Conservation (phyloP, 768 basidiomycete species). For the Strobilomyces confusus region DNA sequence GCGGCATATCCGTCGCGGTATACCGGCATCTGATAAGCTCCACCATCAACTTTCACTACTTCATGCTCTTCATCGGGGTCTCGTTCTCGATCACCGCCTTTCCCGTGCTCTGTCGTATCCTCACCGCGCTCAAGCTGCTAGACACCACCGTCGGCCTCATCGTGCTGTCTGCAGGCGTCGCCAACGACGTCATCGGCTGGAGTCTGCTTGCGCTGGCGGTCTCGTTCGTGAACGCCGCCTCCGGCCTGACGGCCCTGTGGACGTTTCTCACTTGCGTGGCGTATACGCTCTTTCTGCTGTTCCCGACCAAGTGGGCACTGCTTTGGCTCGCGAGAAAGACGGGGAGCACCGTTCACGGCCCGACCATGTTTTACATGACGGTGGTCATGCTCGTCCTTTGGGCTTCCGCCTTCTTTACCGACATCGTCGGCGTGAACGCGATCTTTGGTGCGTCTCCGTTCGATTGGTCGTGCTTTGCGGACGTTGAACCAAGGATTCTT, state of each 20-base stretch:
- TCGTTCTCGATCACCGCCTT: slow-evolving; percentile 88
- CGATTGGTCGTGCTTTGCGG: neutral
- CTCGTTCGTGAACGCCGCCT: slow-evolving; percentile 84
- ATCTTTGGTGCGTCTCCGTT: slow-evolving; percentile 63
- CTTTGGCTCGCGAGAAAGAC: slow-evolving; percentile 72
- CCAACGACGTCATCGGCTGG: slow-evolving; percentile 89
- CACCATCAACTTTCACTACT: slow-evolving; percentile 68
- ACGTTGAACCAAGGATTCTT: neutral
- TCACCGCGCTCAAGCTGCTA: slow-evolving; percentile 85
- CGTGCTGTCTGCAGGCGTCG: slow-evolving; percentile 89
- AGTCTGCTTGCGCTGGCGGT: slow-evolving; percentile 84
- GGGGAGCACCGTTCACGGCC: slow-evolving; percentile 77
- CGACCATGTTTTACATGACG: slow-evolving; percentile 88
- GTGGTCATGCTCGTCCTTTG: slow-evolving; percentile 76
- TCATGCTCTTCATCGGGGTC: slow-evolving; percentile 92
- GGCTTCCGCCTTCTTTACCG: slow-evolving; percentile 88
- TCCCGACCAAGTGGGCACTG: slow-evolving; percentile 59
- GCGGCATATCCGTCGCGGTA: slow-evolving; percentile 66
- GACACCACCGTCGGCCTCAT: slow-evolving; percentile 92
- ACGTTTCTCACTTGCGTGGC: slow-evolving; percentile 77
- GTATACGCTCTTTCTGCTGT: slow-evolving; percentile 74
- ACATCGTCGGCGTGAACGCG: slow-evolving; percentile 90
- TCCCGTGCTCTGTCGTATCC: slow-evolving; percentile 84
- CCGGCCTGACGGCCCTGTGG: slow-evolving; percentile 81
- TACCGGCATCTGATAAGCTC: slow-evolving; percentile 70